Evolutionary conservation across 2,329 filamentous ascomycete species (phyloP).

Genomic region (Cryphonectria parasitica): DNA sequence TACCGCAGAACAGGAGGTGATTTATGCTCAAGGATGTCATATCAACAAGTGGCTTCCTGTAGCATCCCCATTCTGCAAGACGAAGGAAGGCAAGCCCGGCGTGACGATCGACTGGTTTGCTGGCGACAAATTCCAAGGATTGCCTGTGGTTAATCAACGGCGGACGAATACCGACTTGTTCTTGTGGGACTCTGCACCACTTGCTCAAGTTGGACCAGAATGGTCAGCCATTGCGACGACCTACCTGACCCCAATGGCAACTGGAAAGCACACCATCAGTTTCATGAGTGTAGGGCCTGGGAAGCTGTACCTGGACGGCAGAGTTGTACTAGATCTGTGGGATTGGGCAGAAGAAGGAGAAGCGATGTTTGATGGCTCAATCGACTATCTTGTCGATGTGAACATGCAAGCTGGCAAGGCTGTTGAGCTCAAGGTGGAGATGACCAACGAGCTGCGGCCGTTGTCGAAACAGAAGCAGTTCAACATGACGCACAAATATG

Average conservation of each 20-base stretch:
- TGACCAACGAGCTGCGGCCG: conserved; percentile 68
- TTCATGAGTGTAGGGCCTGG: conserved; percentile 71
- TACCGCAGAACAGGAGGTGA: conserved; percentile 57
- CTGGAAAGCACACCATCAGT: conserved; percentile 67
- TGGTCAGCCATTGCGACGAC: conserved; percentile 69
- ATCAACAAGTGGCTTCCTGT: conserved; percentile 69
- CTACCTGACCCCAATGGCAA: conserved; percentile 59
- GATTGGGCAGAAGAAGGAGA: conserved; percentile 71
- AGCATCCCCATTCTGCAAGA: conserved; percentile 62
- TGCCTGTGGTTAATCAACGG: conserved; percentile 59
- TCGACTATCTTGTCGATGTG: conserved; percentile 65
- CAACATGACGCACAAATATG: conserved; percentile 66
- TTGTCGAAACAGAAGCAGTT: conserved; percentile 60
- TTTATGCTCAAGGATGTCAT: conserved; percentile 65
- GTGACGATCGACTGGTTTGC: conserved; percentile 68
- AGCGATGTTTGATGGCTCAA: conserved; percentile 71
- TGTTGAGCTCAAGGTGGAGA: conserved; percentile 65
- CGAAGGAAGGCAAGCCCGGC: conserved; percentile 60
- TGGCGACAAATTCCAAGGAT: conserved; percentile 65
- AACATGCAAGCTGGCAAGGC: conserved; percentile 62
- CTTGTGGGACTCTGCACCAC: conserved; percentile 71
- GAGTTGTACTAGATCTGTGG: conserved; percentile 67
- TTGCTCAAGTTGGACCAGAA: conserved; percentile 61
- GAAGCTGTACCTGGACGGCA: conserved; percentile 61
- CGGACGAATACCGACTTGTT: conserved; percentile 69